Base-by-base conservation (phyloP, 345 rosid species). In the Barbarea vulgaris region DNA sequence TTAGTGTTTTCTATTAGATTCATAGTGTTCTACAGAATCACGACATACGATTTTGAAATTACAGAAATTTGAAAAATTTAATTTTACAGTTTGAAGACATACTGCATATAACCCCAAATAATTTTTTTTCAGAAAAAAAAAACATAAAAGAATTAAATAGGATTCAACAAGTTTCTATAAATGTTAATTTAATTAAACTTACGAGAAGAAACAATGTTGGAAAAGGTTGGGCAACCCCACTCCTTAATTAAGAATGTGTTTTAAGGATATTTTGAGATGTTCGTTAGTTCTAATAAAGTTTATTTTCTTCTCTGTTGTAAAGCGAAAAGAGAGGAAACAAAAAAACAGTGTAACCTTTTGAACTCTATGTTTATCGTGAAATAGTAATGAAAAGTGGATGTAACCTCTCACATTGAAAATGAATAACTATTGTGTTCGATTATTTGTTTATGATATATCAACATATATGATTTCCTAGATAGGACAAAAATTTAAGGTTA, bases 391-490 rank as follows among this genome's bases (percentile, higher is more conserved):
- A n/a, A 44, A 44, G 19, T 44, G 48, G 48, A 44, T 44, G 19
- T 42, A 42, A 15, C 7, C 4, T 42, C 48, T 44, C 19, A 44
- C 48, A 44, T 7, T n/a, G 48, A 44, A 44, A n/a, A 44, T 44
- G 48, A 44, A 44, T 7, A 44, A 15, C 18, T 15, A 42, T 44
- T 44, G 48, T 44, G 19, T n/a, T n/a, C 48, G n/a, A n/a, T 44
- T 6, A 41, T 15, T 0, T 14, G n/a, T 44, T 44, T 1, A n/a
- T n/a, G 30, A 51, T 18, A 27, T 27, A 21, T 56, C 30, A 41
- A 57, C 7, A 62, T 13, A 51, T 14, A 39, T 51, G 39, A 27
- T 62, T 51, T 52, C 52, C 21, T 48, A 72, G 68, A 63, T 11
- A 21, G 13, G 47, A 50, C 8, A 64, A 19, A 30, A 27, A 5